Evolutionary conservation across 1,284 basidiomycete genomes (phyloP).

Genomic region (Ganoderma meredithae): DNA sequence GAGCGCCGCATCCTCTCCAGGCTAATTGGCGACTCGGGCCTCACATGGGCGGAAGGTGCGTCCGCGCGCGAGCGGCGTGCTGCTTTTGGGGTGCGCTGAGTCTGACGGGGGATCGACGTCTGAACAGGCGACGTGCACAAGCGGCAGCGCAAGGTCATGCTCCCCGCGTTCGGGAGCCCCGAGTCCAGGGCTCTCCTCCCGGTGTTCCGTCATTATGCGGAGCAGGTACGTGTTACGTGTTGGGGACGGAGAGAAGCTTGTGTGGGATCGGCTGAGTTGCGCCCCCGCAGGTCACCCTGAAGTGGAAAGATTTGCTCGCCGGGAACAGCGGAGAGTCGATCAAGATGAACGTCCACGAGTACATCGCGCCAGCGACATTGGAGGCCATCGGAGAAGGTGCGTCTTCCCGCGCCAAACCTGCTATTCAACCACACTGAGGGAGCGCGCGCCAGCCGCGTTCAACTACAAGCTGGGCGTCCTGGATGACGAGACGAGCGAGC

Average conservation of each 20-base stretch:
- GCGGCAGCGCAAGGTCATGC: constrained; percentile 51
- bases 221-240: constrained; percentile 49
- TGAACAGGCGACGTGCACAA: constrained; percentile 52
- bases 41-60: constrained; percentile 51
- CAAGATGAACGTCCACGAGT: constrained; percentile 48
- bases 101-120: constrained; percentile 5
- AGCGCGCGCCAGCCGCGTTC: constrained; percentile 40
- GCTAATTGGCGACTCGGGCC: constrained; percentile 45
- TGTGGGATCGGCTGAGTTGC: neutral
- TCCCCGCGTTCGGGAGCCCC: constrained; percentile 52
- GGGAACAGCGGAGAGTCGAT: constrained; percentile 38
- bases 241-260: constrained; percentile 29
- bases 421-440: neutral
- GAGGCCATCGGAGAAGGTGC: constrained; percentile 47
- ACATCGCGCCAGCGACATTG: constrained; percentile 42
- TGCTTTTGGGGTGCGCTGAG: neutral
- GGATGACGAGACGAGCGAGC: constrained; percentile 38
- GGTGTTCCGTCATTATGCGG: constrained; percentile 54
- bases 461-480: constrained; percentile 44
- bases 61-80: neutral
- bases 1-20: constrained; percentile 42
- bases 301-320: constrained; percentile 53
- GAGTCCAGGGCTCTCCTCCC: constrained; percentile 58
- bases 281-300: constrained; percentile 47
- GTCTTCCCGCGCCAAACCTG: constrained; percentile 28